phyloP scores from a whole-genome alignment of 371 early-diverging fungal genomes.

The Mucor sp. region DNA sequence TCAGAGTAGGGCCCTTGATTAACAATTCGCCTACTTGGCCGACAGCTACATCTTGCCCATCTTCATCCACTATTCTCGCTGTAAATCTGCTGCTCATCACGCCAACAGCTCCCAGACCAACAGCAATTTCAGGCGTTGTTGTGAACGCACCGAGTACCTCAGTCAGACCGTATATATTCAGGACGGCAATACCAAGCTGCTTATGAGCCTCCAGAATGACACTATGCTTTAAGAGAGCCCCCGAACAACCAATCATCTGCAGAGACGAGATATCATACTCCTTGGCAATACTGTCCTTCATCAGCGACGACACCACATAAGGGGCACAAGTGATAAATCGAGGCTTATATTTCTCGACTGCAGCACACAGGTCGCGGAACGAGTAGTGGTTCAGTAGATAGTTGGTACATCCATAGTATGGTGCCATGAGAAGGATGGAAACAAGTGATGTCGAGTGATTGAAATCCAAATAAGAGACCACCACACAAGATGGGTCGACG shows the following conservation, averaged over 20 bases:
- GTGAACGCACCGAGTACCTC: slow-evolving; percentile 41
- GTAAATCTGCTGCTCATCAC: slow-evolving; percentile 53
- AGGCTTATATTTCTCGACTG: slow-evolving; percentile 62
- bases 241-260: slow-evolving; percentile 57
- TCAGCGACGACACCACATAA: slow-evolving; percentile 51
- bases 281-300: slow-evolving; percentile 56
- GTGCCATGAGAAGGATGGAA: background rate
- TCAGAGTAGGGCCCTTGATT: slow-evolving; percentile 76
- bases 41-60: slow-evolving; percentile 43
- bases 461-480: slow-evolving; percentile 8
- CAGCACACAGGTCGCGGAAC: slow-evolving; percentile 46
- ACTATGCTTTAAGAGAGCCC: slow-evolving; percentile 69
- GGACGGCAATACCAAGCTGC: slow-evolving; percentile 43
- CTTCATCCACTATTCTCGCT: slow-evolving; percentile 60
- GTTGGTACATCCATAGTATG: background rate
- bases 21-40: slow-evolving; percentile 66
- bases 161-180: slow-evolving; percentile 69
- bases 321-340: slow-evolving; percentile 65
- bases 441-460: slow-evolving; percentile 17
- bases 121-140: background rate
- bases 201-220: slow-evolving; percentile 39
- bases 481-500: background rate
- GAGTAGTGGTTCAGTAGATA: slow-evolving; percentile 63
- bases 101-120: slow-evolving; percentile 59
- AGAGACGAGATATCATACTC: slow-evolving; percentile 65